These are phyloP conservation scores for Mortierella polycephala DNA, from an alignment of 371 early-diverging fungal species.

Conservation along the genomic window DNA sequence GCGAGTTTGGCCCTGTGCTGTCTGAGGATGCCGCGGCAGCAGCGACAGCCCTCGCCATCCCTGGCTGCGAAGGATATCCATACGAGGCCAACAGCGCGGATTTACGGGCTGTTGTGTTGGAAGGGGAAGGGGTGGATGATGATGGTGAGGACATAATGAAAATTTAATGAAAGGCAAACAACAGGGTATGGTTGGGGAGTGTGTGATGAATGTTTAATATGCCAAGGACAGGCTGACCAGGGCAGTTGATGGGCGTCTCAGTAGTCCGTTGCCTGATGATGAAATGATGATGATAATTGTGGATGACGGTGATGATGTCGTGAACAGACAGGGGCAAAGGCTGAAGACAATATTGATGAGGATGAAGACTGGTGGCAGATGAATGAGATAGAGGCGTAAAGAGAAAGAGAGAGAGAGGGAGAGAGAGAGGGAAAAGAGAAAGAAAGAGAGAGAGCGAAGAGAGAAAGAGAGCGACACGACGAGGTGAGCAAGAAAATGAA, in stretches of 20 bases:
- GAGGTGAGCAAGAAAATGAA: background rate
- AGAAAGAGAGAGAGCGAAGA: background rate
- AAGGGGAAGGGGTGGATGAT: conserved; percentile 32
- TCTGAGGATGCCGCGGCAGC: conserved; percentile 45
- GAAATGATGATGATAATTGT: background rate
- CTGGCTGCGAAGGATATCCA: conserved; percentile 53
- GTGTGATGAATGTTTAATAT: background rate
- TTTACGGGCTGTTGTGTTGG: conserved; percentile 43
- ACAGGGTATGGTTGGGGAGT: background rate
- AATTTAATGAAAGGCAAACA: background rate
- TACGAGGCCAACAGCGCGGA: conserved; percentile 50
- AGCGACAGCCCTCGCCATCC: conserved; percentile 50
- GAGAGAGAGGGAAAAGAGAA: background rate
- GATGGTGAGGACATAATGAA: conserved; percentile 28
- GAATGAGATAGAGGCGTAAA: background rate
- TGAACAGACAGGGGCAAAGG: background rate
- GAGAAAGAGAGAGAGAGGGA: background rate
- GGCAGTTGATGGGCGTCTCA: background rate
- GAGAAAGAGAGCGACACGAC: conserved; percentile 3
- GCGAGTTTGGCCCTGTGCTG: conserved; percentile 19
- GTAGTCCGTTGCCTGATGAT: too few relatives aligned
- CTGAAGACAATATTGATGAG: background rate
- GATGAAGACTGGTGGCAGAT: background rate
- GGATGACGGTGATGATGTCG: background rate
- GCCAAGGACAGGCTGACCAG: conserved; percentile 2